Evolutionary conservation across 106 monocot species (phyloP), one percentile per base, ranked within the genome.

Genomic region (Phalaenopsis equestris): DNA sequence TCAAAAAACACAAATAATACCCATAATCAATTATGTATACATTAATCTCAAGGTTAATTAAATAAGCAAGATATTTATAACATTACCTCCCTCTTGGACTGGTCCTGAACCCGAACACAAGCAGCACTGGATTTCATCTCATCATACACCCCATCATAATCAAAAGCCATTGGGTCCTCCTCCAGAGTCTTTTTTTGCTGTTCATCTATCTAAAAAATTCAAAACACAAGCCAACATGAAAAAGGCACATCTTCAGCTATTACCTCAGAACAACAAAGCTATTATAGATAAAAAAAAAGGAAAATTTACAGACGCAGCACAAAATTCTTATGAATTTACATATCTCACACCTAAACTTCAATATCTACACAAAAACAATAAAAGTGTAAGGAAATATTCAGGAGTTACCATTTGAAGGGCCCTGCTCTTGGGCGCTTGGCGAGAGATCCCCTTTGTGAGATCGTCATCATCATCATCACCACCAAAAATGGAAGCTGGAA

Each of bases 121-220:
- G 89, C 89, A 55, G 89, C 84, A 84, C 87, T 80, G 79, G 89
- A 80, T 67, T 94, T 98, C 90, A 98, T 92, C 55, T 94, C 87
- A 75, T 94, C 97, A 47, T 98, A 98, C 6, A 89, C 87, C 41
- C 90, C 94, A 47, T 97, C 97, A 24, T 97, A 97, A 48, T 94
- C 90, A 58, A 98, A 94, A 11, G 91, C 94, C 11, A 90, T 89
- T 2, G 94, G 90, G 56, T 94, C 97, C 81, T 98, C 92, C 75
- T 89, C 92, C 74, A 98, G 52, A 8, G 94, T 92, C 86, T 94
- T 94, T 84, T 91, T 90, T 57, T 90, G 88, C 78, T 90, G 90
- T 80, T 94, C 92, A 78, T 92, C 94, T 1, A 90, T 75, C 92
- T 90, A 18, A 19, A 42, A 70, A 74, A 45, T 43, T 74, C 42